Conservation (phyloP, 768 basidiomycete species). For the Crucibulum laeve region DNA sequence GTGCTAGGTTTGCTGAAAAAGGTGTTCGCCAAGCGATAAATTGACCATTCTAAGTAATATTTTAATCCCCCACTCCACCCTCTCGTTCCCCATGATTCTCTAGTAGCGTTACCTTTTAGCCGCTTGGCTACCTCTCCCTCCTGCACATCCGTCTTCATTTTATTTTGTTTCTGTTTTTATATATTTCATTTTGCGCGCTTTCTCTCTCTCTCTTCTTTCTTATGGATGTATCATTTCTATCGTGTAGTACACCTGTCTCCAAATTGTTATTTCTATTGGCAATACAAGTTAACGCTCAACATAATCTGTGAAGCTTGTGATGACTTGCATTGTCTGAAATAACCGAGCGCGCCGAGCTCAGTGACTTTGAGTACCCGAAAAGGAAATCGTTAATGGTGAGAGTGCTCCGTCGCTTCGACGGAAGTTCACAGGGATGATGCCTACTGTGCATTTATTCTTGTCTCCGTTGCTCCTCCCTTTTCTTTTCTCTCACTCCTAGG, state of each 20-base stretch:
- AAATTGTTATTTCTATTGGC: conserved; percentile 7
- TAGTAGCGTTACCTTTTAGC: neutral
- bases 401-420: too few species aligned
- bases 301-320: too few species aligned
- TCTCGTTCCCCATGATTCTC: neutral
- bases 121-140: too few species aligned
- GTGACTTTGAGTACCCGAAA: too few species aligned
- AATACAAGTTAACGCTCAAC: neutral
- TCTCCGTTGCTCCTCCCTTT: neutral
- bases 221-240: conserved; percentile 27
- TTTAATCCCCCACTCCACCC: neutral
- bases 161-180: neutral
- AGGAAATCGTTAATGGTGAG: too few species aligned
- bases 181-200: conserved; percentile 3
- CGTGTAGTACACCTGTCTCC: conserved; percentile 14
- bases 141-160: neutral
- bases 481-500: neutral
- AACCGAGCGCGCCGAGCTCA: too few species aligned
- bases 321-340: too few species aligned
- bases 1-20: conserved; percentile 90
- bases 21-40: conserved; percentile 85
- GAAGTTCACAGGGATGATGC: too few species aligned
- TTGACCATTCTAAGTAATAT: neutral
- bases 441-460: neutral
- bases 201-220: conserved; percentile 8